A percentile compares a stretch with the other conserved stretches of the same genome.
Conservation (phyloP, 257 asterid species). For the Datura wrightii region DNA sequence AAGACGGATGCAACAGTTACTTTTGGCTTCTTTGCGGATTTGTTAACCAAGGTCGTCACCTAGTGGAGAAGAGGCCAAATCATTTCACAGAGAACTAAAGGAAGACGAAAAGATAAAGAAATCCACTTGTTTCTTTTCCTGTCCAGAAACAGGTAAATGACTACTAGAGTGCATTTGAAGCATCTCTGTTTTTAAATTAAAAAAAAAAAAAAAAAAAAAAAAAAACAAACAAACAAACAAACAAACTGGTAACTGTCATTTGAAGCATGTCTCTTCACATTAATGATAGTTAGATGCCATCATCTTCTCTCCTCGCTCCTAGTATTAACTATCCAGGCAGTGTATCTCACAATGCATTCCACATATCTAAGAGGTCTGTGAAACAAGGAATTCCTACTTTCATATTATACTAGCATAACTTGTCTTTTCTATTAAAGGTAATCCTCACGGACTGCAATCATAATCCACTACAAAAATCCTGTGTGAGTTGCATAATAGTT, state of each 20-base stretch:
- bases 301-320: slow-evolving; percentile 19
- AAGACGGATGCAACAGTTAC: slow-evolving; percentile 75
- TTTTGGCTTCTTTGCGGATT: slow-evolving; percentile 73
- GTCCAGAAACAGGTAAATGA: slow-evolving; percentile 22
- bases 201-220: no score
- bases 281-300: slow-evolving; percentile 2
- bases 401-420: not conserved
- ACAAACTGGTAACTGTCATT: not conserved
- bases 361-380: slow-evolving; percentile 15
- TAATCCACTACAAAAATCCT: not conserved
- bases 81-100: not conserved
- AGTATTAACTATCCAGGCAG: not conserved
- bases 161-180: slow-evolving; percentile 6
- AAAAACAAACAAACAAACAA: no score
- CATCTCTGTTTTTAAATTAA: not conserved
- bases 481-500: not conserved
- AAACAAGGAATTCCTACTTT: not conserved
- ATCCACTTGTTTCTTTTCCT: slow-evolving; percentile 14
- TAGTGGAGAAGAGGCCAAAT: slow-evolving; percentile 31
- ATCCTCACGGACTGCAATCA: not conserved
- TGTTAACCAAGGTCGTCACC: slow-evolving; percentile 54
- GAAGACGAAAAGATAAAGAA: not conserved
- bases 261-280: slow-evolving; percentile 7
- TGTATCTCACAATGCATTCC: not conserved
- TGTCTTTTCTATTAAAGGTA: not conserved